Base-by-base conservation (phyloP, 2,329 filamentous ascomycete species). In the Aotearoamyces nothofagi region DNA sequence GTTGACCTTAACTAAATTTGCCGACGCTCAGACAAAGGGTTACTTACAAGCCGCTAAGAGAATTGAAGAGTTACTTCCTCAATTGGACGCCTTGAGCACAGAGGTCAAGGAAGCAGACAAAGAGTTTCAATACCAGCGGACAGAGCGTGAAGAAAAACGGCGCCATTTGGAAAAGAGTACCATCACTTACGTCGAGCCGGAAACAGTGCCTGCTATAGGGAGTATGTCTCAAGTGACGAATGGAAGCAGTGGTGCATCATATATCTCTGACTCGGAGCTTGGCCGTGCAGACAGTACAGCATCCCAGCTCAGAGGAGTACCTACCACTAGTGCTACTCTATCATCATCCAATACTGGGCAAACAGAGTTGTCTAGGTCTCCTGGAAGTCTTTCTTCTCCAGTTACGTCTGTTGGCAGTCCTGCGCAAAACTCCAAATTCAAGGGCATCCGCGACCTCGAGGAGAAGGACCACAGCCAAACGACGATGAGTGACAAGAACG, bases 41-140 rank as follows among this genome's bases (percentile, higher is more conserved):
- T 96, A 92, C 46, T 60, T 96, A 29, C 60, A 68, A 1, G 78
- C 86, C 0, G 78, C 87, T 9, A 86, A 86, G 53, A 92, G 78
- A 52, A 77, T 98, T 27, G 86, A 93, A 39, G 70, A 66, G 13
- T 71, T 93, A 54, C 61, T 92, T 11, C 90, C 90, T 1, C 83
- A 94, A 45, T 63, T 98, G 2, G 83, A 96, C 41, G 87, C 87
- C 2, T 58, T 98, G 17, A 80, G 79, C 22, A 69, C 69, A 30
- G 87, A 96, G 51, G 90, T 98, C n/a, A 73, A 74, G 37, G 78
- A 90, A 43, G 84, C 84, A 14, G 86, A 96, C 51, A 94, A 96
- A 52, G 87, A 96, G 47, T 98, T 90, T 47, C 84, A 94, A 46
- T 82, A 96, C 34, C 83, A 93, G 47, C 68, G 86, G 29, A 82